phyloP scores from a whole-genome alignment of 208 protist genomes.

The Trypanosoma congolense region DNA sequence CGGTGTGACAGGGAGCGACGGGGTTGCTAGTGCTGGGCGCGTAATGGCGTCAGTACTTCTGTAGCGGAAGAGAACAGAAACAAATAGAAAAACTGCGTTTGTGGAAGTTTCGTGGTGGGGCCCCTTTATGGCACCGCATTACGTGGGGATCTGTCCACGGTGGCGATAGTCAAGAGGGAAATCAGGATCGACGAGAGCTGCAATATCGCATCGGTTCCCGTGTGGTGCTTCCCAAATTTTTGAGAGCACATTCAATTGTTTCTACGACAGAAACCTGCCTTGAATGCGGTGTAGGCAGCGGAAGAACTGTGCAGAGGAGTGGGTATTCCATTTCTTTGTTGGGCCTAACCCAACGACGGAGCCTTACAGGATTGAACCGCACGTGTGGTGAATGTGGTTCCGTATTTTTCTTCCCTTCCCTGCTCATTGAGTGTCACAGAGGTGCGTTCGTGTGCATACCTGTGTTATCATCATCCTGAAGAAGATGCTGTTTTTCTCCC shows the following conservation, averaged over 20 bases:
- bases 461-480: too few species aligned
- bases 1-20: not conserved
- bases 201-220: slow-evolving; percentile 36
- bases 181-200: slow-evolving; percentile 27
- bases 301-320: too few species aligned
- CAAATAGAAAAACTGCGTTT: slow-evolving; percentile 7
- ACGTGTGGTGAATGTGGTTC: too few species aligned
- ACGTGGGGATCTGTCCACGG: slow-evolving; percentile 65
- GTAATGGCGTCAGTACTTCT: not conserved
- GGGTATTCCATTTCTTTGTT: too few species aligned
- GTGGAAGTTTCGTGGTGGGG: slow-evolving; percentile 17
- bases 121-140: slow-evolving; percentile 32
- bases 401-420: too few species aligned
- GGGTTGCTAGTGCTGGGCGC: too few species aligned
- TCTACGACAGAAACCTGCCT: not conserved
- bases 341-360: too few species aligned
- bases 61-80: not conserved
- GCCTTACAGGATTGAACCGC: too few species aligned
- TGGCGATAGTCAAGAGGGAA: slow-evolving; percentile 14
- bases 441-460: too few species aligned
- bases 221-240: slow-evolving; percentile 25
- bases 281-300: not conserved
- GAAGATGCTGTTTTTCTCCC: too few species aligned
- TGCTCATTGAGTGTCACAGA: too few species aligned
- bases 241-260: slow-evolving; percentile 12